Evolutionary conservation across 768 basidiomycete species (phyloP).

Genomic region (Tulasnella sp.): DNA sequence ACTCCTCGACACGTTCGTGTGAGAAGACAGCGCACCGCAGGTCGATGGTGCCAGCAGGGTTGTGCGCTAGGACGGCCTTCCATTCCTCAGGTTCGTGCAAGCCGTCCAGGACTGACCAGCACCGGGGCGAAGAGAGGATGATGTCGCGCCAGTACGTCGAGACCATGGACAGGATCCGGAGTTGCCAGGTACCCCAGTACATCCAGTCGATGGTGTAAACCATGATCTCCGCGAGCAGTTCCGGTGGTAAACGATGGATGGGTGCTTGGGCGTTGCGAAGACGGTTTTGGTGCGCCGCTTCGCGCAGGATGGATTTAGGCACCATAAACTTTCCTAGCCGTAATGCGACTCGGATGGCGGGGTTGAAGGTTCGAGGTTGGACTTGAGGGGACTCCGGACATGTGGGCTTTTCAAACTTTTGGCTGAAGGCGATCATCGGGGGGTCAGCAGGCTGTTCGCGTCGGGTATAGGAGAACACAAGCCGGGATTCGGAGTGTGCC

Average conservation of each 20-base stretch:
- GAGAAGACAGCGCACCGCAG: background rate
- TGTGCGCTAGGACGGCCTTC: background rate
- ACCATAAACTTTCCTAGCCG: background rate
- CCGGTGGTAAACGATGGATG: conserved; percentile 11
- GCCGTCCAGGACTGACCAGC: conserved; percentile 3
- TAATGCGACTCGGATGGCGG: background rate
- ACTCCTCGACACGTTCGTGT: background rate
- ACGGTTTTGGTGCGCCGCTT: background rate
- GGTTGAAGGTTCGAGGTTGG: background rate
- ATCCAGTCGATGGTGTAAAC: conserved; percentile 9
- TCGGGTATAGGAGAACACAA: background rate
- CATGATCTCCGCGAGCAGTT: conserved; percentile 8
- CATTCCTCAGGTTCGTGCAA: conserved; percentile 1
- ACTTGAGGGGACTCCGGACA: background rate
- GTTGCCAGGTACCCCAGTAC: background rate
- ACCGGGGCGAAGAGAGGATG: conserved; percentile 20
- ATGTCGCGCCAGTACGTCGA: conserved; percentile 17
- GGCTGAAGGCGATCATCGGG: background rate
- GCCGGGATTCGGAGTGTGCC: background rate
- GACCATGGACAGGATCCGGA: background rate
- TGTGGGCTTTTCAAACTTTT: background rate
- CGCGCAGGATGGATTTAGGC: background rate
- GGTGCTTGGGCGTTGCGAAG: conserved; percentile 13
- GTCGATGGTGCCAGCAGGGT: background rate
- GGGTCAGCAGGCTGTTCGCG: background rate